Evolutionary conservation across 2,329 filamentous ascomycete species (phyloP).

Genomic region (Volutella citrinella): DNA sequence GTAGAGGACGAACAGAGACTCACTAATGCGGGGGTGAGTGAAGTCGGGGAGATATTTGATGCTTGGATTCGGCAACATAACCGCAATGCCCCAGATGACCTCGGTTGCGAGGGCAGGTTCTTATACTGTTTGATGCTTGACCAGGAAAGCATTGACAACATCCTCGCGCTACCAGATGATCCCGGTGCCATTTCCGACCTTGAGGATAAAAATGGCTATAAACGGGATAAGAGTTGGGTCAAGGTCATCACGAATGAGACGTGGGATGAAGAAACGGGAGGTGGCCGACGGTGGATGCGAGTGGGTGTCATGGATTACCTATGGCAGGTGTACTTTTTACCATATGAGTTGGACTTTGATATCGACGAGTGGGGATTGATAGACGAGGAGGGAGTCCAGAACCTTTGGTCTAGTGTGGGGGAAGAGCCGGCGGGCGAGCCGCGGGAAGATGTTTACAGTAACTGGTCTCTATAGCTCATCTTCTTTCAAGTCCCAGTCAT

Average conservation of each 20-base stretch:
- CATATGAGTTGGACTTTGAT: slow-evolving; percentile 10
- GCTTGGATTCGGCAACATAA: slow-evolving; percentile 11
- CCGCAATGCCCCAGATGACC: slow-evolving; percentile 1
- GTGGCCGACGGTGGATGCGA: slow-evolving; percentile 13
- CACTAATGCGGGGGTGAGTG: slow-evolving; percentile 7
- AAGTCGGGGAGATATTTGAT: slow-evolving; percentile 16
- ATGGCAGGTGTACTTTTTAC: slow-evolving; percentile 13
- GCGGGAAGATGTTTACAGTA: too few species aligned
- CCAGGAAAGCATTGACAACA: slow-evolving; percentile 19
- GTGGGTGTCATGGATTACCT: slow-evolving; percentile 13
- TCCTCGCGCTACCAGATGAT: slow-evolving; percentile 18
- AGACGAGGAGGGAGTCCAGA: slow-evolving; percentile 13
- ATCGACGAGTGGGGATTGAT: slow-evolving; percentile 14
- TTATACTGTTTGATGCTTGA: slow-evolving; percentile 19
- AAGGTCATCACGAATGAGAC: slow-evolving; percentile 14
- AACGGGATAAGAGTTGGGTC: slow-evolving; percentile 9
- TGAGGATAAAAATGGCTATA: slow-evolving; percentile 2
- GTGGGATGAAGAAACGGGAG: slow-evolving; percentile 8
- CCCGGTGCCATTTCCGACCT: slow-evolving; percentile 4
- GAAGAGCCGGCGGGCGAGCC: slow-evolving; percentile 6
- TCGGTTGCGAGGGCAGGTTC: slow-evolving; percentile 12
- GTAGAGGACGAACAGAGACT: slow-evolving; percentile 16
- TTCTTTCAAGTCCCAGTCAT: too few species aligned
- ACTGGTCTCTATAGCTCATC: too few species aligned
- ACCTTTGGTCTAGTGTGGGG: slow-evolving; percentile 14